phyloP scores from a whole-genome alignment of 345 rosid genomes.

The Excoecaria agallocha region DNA sequence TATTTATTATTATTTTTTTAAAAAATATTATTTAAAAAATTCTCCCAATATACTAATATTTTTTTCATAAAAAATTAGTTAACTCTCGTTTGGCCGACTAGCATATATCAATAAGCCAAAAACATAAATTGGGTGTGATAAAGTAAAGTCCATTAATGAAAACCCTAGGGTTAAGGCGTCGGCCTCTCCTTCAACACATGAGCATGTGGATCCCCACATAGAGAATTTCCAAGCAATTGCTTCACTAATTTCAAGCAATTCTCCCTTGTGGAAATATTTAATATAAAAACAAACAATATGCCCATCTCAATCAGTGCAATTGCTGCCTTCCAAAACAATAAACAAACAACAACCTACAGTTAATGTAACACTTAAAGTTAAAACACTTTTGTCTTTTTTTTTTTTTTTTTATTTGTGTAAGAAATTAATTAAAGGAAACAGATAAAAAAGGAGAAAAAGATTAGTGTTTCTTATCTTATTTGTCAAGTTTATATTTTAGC shows the following conservation, averaged over 20 bases:
- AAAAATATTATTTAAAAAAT: too few relatives aligned
- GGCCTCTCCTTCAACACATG: slow-evolving; percentile 28
- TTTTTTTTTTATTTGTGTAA: neutral
- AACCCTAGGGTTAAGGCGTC: slow-evolving; percentile 26
- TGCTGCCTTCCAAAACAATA: slow-evolving; percentile 10
- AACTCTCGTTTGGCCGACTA: too few relatives aligned
- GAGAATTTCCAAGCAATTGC: neutral
- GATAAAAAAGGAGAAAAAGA: neutral
- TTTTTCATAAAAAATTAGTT: too few relatives aligned
- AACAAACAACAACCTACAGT: neutral
- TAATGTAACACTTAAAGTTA: neutral
- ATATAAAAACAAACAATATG: slow-evolving; percentile 16
- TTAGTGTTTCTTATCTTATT: neutral
- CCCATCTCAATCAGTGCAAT: slow-evolving; percentile 32
- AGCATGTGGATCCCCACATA: slow-evolving; percentile 29
- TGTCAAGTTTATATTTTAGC: neutral
- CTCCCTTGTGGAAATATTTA: neutral
- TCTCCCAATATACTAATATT: too few relatives aligned
- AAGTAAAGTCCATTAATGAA: too few relatives aligned
- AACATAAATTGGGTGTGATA: too few relatives aligned
- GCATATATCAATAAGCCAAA: too few relatives aligned
- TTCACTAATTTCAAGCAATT: slow-evolving; percentile 9
- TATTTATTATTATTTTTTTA: too few relatives aligned
- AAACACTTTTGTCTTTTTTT: neutral
- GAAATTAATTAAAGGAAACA: neutral